Evolutionary conservation across 345 rosid species (phyloP), one percentile per base, ranked within the genome.

Genomic region (Lumnitzera littorea): DNA sequence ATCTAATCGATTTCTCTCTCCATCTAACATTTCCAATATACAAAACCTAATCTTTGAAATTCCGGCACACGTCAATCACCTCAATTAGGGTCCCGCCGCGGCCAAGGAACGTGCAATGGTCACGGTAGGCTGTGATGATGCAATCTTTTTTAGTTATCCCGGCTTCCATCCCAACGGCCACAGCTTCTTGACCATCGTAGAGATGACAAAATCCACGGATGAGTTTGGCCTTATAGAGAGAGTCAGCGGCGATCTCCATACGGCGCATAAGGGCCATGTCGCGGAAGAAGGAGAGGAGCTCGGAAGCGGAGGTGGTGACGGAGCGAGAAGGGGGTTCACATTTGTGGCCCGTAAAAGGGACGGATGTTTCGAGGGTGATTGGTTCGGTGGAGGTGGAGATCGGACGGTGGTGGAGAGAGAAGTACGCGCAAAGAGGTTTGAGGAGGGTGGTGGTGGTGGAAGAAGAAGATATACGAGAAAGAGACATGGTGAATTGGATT

Each of bases 181-280:
- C 96, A 12, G 96, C 99, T 61, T 94, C 99, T 62, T 94, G 97
- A 0, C 99, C 99, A 55, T 94, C 99, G 78, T 94, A 94, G n/a
- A 94, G 84, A 64, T 94, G 99, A 63, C 97, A 94, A 75, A 94
- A 94, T 5, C 99, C 99, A 24, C 96, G 90, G 70, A 94, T 87
- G 54, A 94, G 96, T 72, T 90, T 94, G n/a, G 97, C 87, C 75
- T 94, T 94, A 86, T 92, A 92, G 56, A 92, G 96, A 16, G 99
- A 90, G 70, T 94, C 97, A 29, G 99, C 84, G 10, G 99, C 99
- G 69, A 94, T 90, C 81, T 94, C 96, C 95, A 88, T 82, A 2
- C 99, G 77, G 2, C 99, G 96, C 99, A 94, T 94, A 63, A 55
- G 16, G 24, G 99, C 91, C 99, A 94, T 84, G 74, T 71, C 74